These are phyloP conservation scores for Wickerhamiella pararugosa DNA, from an alignment of 1,139 yeast genomes.

Conservation along the genomic window DNA sequence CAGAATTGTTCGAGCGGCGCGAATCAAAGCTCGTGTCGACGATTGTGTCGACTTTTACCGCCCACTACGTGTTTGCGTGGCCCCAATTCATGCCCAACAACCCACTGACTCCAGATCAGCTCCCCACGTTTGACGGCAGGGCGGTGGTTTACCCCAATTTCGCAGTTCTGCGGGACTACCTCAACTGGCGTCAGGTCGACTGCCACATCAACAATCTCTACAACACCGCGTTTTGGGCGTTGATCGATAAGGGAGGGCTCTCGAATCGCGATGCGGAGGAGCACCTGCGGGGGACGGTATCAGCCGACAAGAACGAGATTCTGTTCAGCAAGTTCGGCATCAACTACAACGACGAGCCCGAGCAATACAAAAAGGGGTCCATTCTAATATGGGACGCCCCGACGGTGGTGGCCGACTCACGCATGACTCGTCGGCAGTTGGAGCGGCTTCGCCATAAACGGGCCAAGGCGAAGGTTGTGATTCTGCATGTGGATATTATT, in stretches of 20 bases:
- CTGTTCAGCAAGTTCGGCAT: slow-evolving; percentile 62
- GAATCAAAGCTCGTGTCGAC: slow-evolving; percentile 66
- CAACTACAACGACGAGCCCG: slow-evolving; percentile 83
- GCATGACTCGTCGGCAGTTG: slow-evolving; percentile 32
- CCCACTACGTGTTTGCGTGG: slow-evolving; percentile 63
- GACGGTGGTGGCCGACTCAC: slow-evolving; percentile 9
- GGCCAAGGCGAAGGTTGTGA: slow-evolving; percentile 33
- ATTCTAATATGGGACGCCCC: slow-evolving; percentile 42
- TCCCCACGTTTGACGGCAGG: slow-evolving; percentile 86
- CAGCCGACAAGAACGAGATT: slow-evolving; percentile 79
- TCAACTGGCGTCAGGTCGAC: slow-evolving; percentile 93
- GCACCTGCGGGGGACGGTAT: slow-evolving; percentile 51
- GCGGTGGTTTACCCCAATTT: slow-evolving; percentile 72
- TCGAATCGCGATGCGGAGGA: slow-evolving; percentile 70
- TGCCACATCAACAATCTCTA: slow-evolving; percentile 91
- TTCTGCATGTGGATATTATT: slow-evolving; percentile 43
- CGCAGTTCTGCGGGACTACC: slow-evolving; percentile 54
- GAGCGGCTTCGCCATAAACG: slow-evolving; percentile 36
- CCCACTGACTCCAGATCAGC: slow-evolving; percentile 26
- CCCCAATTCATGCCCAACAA: slow-evolving; percentile 36
- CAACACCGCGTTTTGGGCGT: slow-evolving; percentile 85
- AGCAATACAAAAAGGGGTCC: slow-evolving; percentile 78
- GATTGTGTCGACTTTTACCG: slow-evolving; percentile 68
- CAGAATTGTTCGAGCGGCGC: slow-evolving; percentile 64
- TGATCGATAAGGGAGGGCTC: slow-evolving; percentile 56